phyloP scores from a whole-genome alignment of 768 basidiomycete species.

The Pulveroboletus sp. region DNA sequence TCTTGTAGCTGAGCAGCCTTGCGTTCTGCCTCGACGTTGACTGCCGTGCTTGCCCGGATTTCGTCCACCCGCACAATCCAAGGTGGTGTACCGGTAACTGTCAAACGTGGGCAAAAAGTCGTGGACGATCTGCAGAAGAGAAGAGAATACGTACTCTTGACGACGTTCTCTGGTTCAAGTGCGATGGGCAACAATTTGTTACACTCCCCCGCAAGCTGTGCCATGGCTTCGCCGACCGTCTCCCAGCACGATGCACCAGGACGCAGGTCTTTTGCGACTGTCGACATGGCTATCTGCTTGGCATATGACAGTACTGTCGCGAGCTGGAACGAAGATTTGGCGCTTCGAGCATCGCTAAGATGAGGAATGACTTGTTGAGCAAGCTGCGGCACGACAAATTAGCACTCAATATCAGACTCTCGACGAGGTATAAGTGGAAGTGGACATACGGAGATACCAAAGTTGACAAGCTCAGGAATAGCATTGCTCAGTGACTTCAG shows the following conservation, averaged over 20 bases:
- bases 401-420: background rate
- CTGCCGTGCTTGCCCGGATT: slow-evolving; percentile 75
- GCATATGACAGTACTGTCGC: slow-evolving; percentile 65
- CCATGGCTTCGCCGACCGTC: slow-evolving; percentile 63
- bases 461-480: slow-evolving; percentile 80
- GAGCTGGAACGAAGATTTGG: slow-evolving; percentile 77
- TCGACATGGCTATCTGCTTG: slow-evolving; percentile 67
- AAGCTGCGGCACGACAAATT: slow-evolving; percentile 44
- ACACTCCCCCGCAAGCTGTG: slow-evolving; percentile 66
- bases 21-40: slow-evolving; percentile 90
- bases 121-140: background rate
- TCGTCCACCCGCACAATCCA: slow-evolving; percentile 82
- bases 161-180: slow-evolving; percentile 69
- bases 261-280: slow-evolving; percentile 61
- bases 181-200: slow-evolving; percentile 64
- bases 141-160: slow-evolving; percentile 57
- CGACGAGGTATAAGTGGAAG: background rate
- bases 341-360: slow-evolving; percentile 70
- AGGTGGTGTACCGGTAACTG: slow-evolving; percentile 73
- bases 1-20: slow-evolving; percentile 83
- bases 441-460: slow-evolving; percentile 75
- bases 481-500: slow-evolving; percentile 67
- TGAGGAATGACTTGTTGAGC: slow-evolving; percentile 88
- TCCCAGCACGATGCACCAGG: slow-evolving; percentile 74
- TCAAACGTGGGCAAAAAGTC: background rate